These are phyloP conservation scores for Pleurozium schreberi DNA, from an alignment of 225 moss, liverwort and hornwort species.

Conservation along the genomic window DNA sequence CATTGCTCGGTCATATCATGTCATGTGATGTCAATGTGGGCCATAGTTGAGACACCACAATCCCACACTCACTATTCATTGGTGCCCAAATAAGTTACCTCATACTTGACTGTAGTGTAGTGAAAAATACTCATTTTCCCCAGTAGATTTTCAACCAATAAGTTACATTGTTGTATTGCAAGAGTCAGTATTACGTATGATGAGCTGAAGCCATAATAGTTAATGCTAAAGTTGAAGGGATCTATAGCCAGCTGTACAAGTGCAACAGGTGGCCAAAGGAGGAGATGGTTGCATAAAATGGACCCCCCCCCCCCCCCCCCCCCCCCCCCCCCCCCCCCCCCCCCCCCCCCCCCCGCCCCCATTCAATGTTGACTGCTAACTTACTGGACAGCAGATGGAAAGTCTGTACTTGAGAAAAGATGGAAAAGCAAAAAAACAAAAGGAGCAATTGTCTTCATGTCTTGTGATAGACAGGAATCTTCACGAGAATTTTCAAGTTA, in stretches of 20 bases:
- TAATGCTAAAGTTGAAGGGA: rapidly evolving
- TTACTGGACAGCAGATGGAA: not conserved
- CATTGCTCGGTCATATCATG: too few species aligned
- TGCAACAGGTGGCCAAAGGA: not conserved
- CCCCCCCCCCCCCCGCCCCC: too few species aligned
- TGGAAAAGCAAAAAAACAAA: not conserved
- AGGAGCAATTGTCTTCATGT: not conserved
- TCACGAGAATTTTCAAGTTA: not conserved
- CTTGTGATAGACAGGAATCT: not conserved
- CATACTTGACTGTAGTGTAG: too few species aligned
- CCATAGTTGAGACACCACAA: not conserved
- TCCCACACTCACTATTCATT: not conserved
- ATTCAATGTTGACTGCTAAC: not conserved
- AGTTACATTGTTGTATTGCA: too few species aligned
- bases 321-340: too few species aligned
- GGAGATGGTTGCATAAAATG: not conserved
- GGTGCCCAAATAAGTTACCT: too few species aligned
- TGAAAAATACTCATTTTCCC: too few species aligned
- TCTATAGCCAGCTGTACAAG: too few species aligned
- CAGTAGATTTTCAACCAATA: too few species aligned
- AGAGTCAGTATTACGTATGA: not conserved
- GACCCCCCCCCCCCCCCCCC: too few species aligned
- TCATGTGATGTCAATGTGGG: not conserved
- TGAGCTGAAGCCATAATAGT: not conserved
- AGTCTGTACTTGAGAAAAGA: not conserved